Evolutionary conservation across 768 basidiomycete species (phyloP), one percentile per base, ranked within the genome.

Genomic region (Russula ochroleuca): DNA sequence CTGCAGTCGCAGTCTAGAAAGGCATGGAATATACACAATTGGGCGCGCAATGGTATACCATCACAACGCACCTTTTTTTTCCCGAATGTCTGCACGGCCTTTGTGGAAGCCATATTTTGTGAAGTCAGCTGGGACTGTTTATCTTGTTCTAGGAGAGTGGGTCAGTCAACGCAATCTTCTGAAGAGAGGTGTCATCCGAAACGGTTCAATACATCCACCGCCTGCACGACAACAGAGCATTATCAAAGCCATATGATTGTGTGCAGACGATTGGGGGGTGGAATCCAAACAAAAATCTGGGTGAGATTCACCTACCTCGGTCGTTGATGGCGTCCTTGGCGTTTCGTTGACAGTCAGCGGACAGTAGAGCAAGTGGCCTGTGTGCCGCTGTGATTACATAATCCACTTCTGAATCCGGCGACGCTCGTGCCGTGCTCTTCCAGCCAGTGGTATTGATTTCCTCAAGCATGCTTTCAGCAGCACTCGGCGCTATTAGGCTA

Each of bases 71-170:
- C 93, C 90, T 98, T 98, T 88, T 98, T 98, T 92, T 98, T 98
- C 79, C 96, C 96, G 80, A 98, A 98, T 68, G 93, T 96, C 77
- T 98, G 96, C 70, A 98, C 96, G 81, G 95, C 93, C 81, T 92
- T 92, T 69, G 78, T 77, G 71, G 80, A 73, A 73, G 88, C 84
- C 89, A 91, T 92, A 78, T 79, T 84, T 57, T 65, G 51, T 67
- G 68, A 64, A 60, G 59, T 51, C 58, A 70, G 67, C 67, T 69
- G 59, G 49, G 48, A 63, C 57, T 55, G 66, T 62, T 63, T 69
- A 69, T 70, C 54, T 57, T 63, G 45, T 61, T 65, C 69, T 69
- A 40, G 43, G 51, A 9, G 41, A 13, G 54, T 5, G 59, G 38
- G 57, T 69, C 63, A 68, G 69, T 55, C 37, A 56, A 49, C 11